Conservation (phyloP, 495 filamentous ascomycete species). For the Neurospora tetrasperma region DNA sequence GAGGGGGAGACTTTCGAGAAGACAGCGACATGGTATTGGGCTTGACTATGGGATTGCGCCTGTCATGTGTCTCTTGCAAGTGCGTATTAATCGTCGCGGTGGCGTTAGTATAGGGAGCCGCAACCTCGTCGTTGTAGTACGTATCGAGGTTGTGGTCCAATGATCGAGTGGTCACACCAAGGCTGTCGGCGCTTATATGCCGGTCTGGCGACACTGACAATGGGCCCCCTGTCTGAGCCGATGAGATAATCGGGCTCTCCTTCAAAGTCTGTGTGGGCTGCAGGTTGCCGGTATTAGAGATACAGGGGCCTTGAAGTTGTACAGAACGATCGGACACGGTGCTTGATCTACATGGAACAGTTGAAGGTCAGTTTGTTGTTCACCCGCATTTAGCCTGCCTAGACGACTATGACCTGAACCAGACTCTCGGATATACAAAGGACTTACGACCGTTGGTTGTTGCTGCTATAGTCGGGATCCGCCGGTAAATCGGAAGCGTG, state of each 20-base stretch:
- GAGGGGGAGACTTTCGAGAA: constrained; percentile 37
- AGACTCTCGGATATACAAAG: neutral
- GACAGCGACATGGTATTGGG: constrained; percentile 32
- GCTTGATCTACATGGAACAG: constrained; percentile 17
- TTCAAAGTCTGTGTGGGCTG: constrained; percentile 24
- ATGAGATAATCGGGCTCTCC: constrained; percentile 23
- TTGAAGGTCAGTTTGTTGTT: constrained; percentile 16
- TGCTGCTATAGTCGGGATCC: constrained; percentile 2
- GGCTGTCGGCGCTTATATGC: constrained; percentile 28
- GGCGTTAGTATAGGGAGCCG: neutral
- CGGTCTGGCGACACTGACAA: constrained; percentile 19
- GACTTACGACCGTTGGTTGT: constrained; percentile 20
- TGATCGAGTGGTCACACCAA: constrained; percentile 23
- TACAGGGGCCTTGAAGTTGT: constrained; percentile 11
- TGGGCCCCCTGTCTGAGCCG: constrained; percentile 24
- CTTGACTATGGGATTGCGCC: constrained; percentile 20
- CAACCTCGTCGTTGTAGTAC: constrained; percentile 15
- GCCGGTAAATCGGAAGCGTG: constrained; percentile 8
- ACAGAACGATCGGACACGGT: constrained; percentile 10
- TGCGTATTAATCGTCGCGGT: constrained; percentile 4
- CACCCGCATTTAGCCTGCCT: constrained; percentile 17
- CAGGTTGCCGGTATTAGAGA: constrained; percentile 21
- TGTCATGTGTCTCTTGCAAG: constrained; percentile 14
- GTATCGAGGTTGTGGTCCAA: constrained; percentile 27
- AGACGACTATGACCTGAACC: constrained; percentile 3